Conservation (phyloP, 148 eudicot genomes). For the Rhododendron kiyosumense region DNA sequence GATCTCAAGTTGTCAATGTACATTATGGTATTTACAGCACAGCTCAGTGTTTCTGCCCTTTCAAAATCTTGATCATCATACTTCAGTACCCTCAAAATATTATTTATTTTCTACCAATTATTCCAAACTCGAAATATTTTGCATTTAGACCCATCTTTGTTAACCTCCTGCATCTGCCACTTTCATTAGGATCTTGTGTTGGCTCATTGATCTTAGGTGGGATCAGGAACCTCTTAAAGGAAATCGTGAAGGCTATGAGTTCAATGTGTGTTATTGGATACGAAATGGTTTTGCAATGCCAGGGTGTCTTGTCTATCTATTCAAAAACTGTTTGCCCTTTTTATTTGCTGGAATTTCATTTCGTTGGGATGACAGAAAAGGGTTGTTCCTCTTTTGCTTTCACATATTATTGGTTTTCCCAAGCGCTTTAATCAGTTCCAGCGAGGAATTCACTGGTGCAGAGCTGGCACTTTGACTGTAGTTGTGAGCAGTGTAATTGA, state of each 20-base stretch:
- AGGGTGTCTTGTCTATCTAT: not conserved
- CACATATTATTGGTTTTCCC: not conserved
- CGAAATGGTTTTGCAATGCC: not conserved
- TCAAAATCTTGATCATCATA: not conserved
- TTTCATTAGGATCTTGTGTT: not conserved
- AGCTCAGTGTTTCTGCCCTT: not conserved
- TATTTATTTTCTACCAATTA: not conserved
- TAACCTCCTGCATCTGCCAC: not conserved
- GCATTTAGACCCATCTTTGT: not conserved
- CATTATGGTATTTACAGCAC: not conserved
- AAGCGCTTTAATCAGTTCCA: not conserved
- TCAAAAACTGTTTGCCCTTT: not conserved
- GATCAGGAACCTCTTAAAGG: not conserved
- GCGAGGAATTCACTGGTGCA: not conserved
- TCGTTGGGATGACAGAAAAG: not conserved
- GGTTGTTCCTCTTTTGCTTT: not conserved
- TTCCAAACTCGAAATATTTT: not conserved
- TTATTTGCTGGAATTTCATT: not conserved
- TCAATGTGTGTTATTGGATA: not conserved
- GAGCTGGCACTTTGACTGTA: not conserved
- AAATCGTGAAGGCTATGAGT: not conserved
- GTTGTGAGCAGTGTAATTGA: not conserved
- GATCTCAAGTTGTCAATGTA: not conserved
- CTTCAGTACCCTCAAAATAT: not conserved
- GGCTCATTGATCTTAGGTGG: not conserved